Evolutionary conservation across 495 filamentous ascomycete genomes (phyloP).

Genomic region (Neurospora discreta): DNA sequence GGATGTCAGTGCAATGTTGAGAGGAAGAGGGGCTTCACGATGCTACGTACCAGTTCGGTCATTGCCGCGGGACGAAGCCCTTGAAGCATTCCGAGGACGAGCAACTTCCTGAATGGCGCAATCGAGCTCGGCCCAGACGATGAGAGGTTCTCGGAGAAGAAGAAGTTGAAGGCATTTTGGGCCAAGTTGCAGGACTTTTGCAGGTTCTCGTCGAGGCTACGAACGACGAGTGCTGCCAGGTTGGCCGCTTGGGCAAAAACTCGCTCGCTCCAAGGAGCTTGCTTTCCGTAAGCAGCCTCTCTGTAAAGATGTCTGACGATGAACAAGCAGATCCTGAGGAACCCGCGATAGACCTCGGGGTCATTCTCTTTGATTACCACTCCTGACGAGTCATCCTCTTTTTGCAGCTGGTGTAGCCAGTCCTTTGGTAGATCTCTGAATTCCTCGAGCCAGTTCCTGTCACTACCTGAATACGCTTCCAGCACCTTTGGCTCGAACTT

Average conservation of each 20-base stretch:
- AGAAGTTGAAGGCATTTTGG: conserved; percentile 23
- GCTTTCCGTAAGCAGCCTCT: conserved; percentile 2
- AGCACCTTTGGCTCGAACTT: conserved; percentile 8
- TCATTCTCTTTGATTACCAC: conserved; percentile 5
- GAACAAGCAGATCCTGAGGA: conserved; percentile 15
- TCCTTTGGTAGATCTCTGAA: conserved; percentile 8
- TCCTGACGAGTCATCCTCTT: background rate
- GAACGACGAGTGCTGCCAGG: conserved; percentile 20
- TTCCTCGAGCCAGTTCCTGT: conserved; percentile 16
- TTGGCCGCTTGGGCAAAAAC: conserved; percentile 16
- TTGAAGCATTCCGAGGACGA: conserved; percentile 33
- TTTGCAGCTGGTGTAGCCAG: conserved; percentile 9
- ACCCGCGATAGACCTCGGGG: conserved; percentile 16
- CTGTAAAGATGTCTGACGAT: conserved; percentile 14
- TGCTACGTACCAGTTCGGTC: conserved; percentile 24
- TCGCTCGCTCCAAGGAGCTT: conserved; percentile 12
- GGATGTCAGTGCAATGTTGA: conserved; percentile 1
- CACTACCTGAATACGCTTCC: background rate
- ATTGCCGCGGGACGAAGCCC: conserved; percentile 31
- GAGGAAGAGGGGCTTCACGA: background rate
- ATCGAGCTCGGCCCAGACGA: background rate
- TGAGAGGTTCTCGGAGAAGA: conserved; percentile 3
- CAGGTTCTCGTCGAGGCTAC: conserved; percentile 13
- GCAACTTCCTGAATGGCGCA: conserved; percentile 2
- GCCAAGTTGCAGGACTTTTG: conserved; percentile 18